A percentile compares a stretch with the other conserved stretches of the same genome.
Evolutionary conservation across 768 basidiomycete genomes (phyloP).

Genomic region (Holtermanniella nyarrowii): DNA sequence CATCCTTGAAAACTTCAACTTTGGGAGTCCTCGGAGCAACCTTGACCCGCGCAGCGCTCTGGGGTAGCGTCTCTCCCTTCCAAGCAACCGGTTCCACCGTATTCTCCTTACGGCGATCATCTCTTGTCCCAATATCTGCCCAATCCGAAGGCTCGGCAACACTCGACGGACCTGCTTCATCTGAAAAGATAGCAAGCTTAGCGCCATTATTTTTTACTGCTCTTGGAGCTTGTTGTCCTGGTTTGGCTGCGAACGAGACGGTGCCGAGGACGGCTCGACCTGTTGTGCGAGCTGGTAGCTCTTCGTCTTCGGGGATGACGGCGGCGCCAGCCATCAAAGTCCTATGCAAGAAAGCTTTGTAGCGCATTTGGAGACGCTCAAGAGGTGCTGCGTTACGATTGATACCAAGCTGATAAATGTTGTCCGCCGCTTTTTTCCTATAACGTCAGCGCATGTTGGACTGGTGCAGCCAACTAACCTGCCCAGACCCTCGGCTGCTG

Average conservation of each 20-base stretch:
- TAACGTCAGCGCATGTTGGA: constrained; percentile 1
- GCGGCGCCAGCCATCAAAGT: constrained; percentile 45
- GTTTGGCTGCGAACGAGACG: constrained; percentile 38
- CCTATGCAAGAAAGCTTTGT: constrained; percentile 61
- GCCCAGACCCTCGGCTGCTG: constrained; percentile 61
- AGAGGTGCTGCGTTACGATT: constrained; percentile 68
- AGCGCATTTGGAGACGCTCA: constrained; percentile 70
- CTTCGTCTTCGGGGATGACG: constrained; percentile 27
- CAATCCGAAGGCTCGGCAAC: constrained; percentile 37
- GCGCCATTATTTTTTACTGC: constrained; percentile 25
- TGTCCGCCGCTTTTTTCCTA: constrained; percentile 68
- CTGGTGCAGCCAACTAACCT: constrained; percentile 50
- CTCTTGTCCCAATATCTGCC: constrained; percentile 44
- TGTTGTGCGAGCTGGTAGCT: constrained; percentile 13
- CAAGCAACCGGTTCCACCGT: constrained; percentile 41
- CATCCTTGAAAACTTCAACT: constrained; percentile 45
- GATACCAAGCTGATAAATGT: constrained; percentile 71
- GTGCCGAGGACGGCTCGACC: constrained; percentile 25
- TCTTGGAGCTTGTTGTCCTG: constrained; percentile 29
- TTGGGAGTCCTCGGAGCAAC: constrained; percentile 41
- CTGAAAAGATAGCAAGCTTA: constrained; percentile 39
- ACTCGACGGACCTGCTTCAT: constrained; percentile 12
- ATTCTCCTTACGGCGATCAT: constrained; percentile 44
- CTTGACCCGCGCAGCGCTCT: constrained; percentile 25
- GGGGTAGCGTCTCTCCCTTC: constrained; percentile 44